These are phyloP conservation scores for Cicer arietinum DNA, from an alignment of 306 rosid species.

Conservation along the genomic window DNA sequence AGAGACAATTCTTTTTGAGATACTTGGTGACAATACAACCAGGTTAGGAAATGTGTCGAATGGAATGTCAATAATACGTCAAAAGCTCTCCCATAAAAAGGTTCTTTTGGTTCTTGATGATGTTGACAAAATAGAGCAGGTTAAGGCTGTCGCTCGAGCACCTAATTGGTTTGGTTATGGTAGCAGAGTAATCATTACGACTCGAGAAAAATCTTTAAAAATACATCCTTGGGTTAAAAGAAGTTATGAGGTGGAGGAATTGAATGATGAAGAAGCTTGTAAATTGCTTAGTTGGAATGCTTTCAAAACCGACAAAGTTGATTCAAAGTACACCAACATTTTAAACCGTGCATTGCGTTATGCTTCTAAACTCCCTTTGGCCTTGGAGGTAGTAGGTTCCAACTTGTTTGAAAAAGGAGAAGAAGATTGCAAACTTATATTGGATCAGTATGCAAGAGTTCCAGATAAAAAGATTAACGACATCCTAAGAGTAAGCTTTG, in stretches of 20 bases:
- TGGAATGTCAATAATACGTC: neutral
- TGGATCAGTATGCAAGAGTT: neutral
- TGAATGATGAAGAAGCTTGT: neutral
- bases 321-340: neutral
- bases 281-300: neutral
- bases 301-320: constrained; percentile 11
- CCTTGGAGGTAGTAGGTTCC: constrained; percentile 33
- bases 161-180: constrained; percentile 4
- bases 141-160: neutral
- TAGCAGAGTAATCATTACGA: constrained; percentile 8
- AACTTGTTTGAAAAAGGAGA: neutral
- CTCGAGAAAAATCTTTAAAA: neutral
- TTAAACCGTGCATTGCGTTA: neutral
- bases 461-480: neutral
- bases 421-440: neutral
- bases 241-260: neutral
- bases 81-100: neutral
- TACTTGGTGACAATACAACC: neutral
- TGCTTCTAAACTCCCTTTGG: constrained; percentile 9
- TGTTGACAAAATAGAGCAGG: neutral
- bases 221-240: neutral
- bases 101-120: neutral
- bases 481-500: constrained; percentile 15
- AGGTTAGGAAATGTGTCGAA: neutral
- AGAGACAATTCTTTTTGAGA: neutral